Base-by-base conservation (phyloP, 371 early-diverging fungal species). In the Cokeromyces recurvatus region DNA sequence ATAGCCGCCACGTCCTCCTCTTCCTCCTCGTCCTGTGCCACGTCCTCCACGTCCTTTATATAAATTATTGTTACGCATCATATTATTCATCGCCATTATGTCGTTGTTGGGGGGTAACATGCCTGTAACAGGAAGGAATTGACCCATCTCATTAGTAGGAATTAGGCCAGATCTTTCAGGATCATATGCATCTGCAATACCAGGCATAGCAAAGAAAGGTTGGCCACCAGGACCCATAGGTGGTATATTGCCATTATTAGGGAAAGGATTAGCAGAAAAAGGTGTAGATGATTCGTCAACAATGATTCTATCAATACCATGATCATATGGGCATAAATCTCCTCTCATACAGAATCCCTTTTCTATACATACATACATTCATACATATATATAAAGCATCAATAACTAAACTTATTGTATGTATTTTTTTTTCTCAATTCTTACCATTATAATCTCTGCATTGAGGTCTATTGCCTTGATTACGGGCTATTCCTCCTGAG, bases 301-400 rank as follows among this genome's bases (percentile, higher is more conserved):
- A 24, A 87, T 81, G 31, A 89, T 87, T 52, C 82, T 68, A 55
- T 88, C 88, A 12, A 68, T 69, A 17, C 85, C 85, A 57, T 92
- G 92, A 48, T 88, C 87, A 56, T 74, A 92, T 1, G 84, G 86
- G 48, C 92, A 92, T 50, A 76, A 61, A 36, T 90, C 87, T 7
- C 91, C 92, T 29, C 89, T 84, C 69, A 85, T 70, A 56, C 92
- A 92, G 47, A 67, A 86, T 27, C 92, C 92, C 45, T 81, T 79
- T 51, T 89, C 57, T 64, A 32, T 25, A 29, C 3, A 21, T 49
- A 29, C 23, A 20, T 21, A 25, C n/a, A n/a, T n/a, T n/a, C n/a
- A n/a, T n/a, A n/a, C n/a, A n/a, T n/a, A n/a, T n/a, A n/a, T n/a
- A n/a, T n/a, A n/a, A n/a, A n/a, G n/a, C n/a, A n/a, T n/a, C n/a